Conservation (phyloP, 2,329 filamentous ascomycete genomes). For the Xylaria sp. region DNA sequence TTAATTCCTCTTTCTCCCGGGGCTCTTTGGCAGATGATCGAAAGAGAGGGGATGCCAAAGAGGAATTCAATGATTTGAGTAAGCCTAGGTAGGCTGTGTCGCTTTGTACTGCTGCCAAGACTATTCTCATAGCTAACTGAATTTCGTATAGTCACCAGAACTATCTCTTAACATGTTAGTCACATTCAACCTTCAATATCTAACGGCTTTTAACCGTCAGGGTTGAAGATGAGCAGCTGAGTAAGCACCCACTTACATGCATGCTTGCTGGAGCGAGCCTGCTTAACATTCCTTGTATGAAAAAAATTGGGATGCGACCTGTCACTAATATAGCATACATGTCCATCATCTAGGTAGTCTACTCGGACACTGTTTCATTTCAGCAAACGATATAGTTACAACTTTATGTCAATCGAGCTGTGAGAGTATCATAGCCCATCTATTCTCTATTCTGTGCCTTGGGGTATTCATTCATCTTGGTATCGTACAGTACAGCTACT, state of each 20-base stretch:
- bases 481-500: slow-evolving; percentile 28
- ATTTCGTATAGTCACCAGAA: background rate
- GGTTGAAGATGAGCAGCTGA: background rate
- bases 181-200: background rate
- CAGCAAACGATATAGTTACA: background rate
- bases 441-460: slow-evolving; percentile 29
- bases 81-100: slow-evolving; percentile 4
- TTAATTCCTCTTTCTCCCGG: background rate
- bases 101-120: background rate
- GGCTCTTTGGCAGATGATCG: background rate
- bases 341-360: background rate
- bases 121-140: background rate
- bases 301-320: background rate
- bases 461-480: slow-evolving; percentile 31
- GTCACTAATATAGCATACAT: background rate
- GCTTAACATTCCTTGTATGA: background rate
- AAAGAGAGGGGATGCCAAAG: background rate
- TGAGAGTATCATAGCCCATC: slow-evolving; percentile 2
- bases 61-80: background rate
- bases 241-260: background rate
- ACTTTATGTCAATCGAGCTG: background rate
- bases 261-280: background rate
- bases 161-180: background rate
- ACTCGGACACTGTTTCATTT: background rate
- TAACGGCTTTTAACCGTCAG: background rate